Conservation (phyloP, 2,329 filamentous ascomycete species). For the Xylariales sp. region DNA sequence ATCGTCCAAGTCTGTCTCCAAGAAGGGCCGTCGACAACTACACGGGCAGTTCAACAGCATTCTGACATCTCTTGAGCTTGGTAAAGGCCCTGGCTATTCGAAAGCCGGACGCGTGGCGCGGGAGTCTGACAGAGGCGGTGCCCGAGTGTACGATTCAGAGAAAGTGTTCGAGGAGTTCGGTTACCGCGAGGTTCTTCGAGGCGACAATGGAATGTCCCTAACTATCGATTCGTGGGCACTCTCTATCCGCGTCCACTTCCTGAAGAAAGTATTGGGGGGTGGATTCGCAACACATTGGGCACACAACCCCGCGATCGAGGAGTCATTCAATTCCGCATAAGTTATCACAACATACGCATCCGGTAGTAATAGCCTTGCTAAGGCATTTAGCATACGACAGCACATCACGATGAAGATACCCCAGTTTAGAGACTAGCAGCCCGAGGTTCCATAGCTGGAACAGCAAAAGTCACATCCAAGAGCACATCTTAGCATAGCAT, state of each 20-base stretch:
- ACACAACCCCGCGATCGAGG: conserved; percentile 32
- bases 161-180: conserved; percentile 43
- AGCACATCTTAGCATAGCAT: too few relatives aligned
- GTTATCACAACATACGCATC: too few relatives aligned
- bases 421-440: too few relatives aligned
- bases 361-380: too few relatives aligned
- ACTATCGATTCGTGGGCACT: conserved; percentile 48
- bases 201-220: conserved; percentile 37
- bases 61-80: conserved; percentile 49
- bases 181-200: conserved; percentile 46
- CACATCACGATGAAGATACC: too few relatives aligned
- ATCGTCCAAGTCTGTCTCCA: conserved; percentile 45
- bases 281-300: conserved; percentile 36
- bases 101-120: conserved; percentile 36
- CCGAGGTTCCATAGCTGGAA: too few relatives aligned
- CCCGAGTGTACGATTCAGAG: conserved; percentile 33
- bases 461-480: too few relatives aligned
- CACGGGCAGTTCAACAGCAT: conserved; percentile 47
- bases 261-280: conserved; percentile 43
- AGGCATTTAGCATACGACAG: too few relatives aligned
- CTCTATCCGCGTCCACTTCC: conserved; percentile 40
- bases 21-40: conserved; percentile 42
- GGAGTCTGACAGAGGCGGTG: conserved; percentile 37
- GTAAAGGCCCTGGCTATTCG: conserved; percentile 51
- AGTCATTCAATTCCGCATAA: conserved; percentile 11